These are phyloP conservation scores for Ceratocystis diversiconidia DNA, from an alignment of 2,329 filamentous ascomycete species.

Conservation along the genomic window DNA sequence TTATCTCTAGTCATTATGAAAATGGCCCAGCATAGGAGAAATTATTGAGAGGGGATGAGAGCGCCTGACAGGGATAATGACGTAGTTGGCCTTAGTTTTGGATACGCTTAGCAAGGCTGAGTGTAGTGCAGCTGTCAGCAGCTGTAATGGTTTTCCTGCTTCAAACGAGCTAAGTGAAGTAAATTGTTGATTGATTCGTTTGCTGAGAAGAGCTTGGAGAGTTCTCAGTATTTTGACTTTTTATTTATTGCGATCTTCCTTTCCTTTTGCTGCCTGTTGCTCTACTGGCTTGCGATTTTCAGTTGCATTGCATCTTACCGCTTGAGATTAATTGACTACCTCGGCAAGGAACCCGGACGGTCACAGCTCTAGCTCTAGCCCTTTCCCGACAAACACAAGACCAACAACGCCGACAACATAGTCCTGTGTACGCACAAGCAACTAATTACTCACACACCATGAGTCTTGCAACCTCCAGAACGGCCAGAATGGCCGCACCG, in stretches of 20 bases:
- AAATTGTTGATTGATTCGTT: neutral
- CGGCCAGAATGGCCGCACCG: slow-evolving; percentile 14
- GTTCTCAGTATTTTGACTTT: neutral
- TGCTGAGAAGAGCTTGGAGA: neutral
- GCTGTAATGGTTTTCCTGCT: neutral
- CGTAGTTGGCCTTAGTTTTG: neutral
- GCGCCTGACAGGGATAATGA: slow-evolving; percentile 3
- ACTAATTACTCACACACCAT: slow-evolving; percentile 2
- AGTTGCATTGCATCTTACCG: neutral
- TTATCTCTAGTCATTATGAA: neutral
- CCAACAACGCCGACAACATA: slow-evolving; percentile 3
- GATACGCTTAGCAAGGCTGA: neutral
- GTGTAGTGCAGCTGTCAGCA: neutral
- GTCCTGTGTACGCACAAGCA: neutral
- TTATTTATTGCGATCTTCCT: neutral
- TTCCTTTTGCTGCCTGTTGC: neutral
- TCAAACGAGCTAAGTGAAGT: neutral
- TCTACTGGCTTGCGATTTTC: neutral
- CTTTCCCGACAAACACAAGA: neutral
- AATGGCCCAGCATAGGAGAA: neutral
- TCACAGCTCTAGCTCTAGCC: neutral
- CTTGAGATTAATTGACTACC: neutral
- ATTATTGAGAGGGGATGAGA: neutral
- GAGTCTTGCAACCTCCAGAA: slow-evolving; percentile 14
- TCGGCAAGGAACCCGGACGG: neutral